These are phyloP conservation scores for Eutrema salsugineum DNA, from an alignment of 441 rosid species.

Conservation along the genomic window DNA sequence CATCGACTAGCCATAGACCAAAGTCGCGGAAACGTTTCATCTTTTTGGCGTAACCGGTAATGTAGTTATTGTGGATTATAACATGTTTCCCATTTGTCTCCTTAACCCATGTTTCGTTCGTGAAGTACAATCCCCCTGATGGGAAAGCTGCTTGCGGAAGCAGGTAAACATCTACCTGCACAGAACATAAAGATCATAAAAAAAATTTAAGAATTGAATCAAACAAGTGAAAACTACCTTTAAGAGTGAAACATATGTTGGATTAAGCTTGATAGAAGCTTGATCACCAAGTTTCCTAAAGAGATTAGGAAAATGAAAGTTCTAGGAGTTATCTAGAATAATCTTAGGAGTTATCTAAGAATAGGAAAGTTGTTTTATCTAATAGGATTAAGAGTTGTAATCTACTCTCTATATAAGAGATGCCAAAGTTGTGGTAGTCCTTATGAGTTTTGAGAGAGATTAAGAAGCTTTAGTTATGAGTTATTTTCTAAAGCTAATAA, in stretches of 20 bases:
- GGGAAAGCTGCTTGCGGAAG: not conserved
- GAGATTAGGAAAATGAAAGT: no score
- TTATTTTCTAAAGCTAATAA: no score
- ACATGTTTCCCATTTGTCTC: not conserved
- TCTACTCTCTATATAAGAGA: no score
- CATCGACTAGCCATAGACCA: not conserved
- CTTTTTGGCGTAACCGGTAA: not conserved
- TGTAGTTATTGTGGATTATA: not conserved
- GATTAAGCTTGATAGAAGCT: no score
- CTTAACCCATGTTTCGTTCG: not conserved
- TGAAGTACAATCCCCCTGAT: not conserved
- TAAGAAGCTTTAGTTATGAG: no score
- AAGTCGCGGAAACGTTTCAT: not conserved
- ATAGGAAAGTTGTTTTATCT: no score
- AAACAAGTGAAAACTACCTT: not conserved
- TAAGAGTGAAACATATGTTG: not conserved
- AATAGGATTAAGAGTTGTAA: no score
- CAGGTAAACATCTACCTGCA: not conserved
- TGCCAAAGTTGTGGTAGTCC: no score
- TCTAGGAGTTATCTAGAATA: no score
- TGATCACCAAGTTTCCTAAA: no score
- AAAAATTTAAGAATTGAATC: not conserved
- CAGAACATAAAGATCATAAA: not conserved
- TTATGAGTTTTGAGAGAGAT: no score
- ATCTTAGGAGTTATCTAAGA: no score